Base-by-base conservation (phyloP, 768 basidiomycete genomes). In the Termitomyces bulborhizus region DNA sequence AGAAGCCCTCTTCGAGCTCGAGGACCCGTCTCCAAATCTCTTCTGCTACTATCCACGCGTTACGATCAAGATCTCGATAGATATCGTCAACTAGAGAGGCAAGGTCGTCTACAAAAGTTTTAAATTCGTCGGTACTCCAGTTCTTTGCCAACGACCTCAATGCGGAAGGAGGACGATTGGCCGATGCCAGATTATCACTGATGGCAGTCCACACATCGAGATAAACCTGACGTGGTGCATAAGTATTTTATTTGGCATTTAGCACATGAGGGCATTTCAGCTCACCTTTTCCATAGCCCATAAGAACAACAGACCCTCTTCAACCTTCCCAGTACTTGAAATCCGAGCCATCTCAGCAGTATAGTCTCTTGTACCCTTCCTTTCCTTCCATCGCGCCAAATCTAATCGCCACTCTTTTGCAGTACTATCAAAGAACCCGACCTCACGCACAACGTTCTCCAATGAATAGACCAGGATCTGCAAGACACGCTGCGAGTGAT, bases 221-320 rank as follows among this genome's bases (percentile, higher is more conserved):
- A 63, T 90, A 89, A 26, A 85, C 74, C 88, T 90, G 46, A 11
- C 24, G 24, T n/a, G n/a, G 16, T 41, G 40, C 18, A 5, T 51
- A 32, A 53, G 21, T 41, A 27, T 45, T 55, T 41, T 21, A 21
- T 21, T 21, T 21, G 21, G 29, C 11, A 12, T 18, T 31, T 26
- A 11, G 24, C 21, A 4, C 12, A 12, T 18, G 18, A 6, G 15
- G 57, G n/a, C 21, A 11, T 3, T 8, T 15, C 13, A 6, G 13
- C 51, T 21, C 53, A 87, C 88, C 72, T 80, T 77, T 65, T 90
- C 88, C 87, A 90, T 90, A 0, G 84, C 84, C 87, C 87, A 90
- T 13, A 91, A 68, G 57, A 90, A 84, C 1, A 90, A 72, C 21
- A 91, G 68, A 0, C 84, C 85, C 41, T 90, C 88, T 47, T 80